phyloP scores from a whole-genome alignment of 495 filamentous ascomycete species.

The Glutinoglossum americanum region DNA sequence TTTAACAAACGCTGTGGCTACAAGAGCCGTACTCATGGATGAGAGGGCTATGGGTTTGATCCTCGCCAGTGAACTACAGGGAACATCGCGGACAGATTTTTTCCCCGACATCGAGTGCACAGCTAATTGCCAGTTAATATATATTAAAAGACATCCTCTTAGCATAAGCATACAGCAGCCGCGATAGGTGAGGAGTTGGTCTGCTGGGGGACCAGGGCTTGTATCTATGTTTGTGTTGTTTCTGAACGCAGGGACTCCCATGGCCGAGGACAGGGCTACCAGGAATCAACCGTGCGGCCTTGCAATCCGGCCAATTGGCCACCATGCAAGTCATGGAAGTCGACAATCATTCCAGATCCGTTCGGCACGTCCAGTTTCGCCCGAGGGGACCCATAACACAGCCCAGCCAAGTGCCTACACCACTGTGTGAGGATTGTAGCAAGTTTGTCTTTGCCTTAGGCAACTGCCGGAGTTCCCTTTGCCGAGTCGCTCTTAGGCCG shows the following conservation, averaged over 20 bases:
- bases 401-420: background rate
- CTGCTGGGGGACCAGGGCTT: background rate
- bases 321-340: background rate
- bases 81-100: background rate
- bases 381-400: background rate
- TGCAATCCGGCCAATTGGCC: background rate
- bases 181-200: background rate
- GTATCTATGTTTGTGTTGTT: background rate
- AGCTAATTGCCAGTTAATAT: background rate
- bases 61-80: background rate
- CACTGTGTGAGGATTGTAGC: background rate
- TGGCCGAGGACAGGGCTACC: background rate
- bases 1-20: background rate
- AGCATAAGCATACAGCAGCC: background rate
- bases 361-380: background rate
- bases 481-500: no score
- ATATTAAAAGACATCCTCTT: background rate
- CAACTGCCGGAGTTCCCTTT: no score
- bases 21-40: background rate
- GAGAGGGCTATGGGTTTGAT: background rate
- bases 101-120: background rate
- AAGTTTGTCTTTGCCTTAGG: background rate
- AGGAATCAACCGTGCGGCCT: background rate
- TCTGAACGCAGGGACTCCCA: background rate
- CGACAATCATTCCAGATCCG: background rate